Percentiles rank a stretch among this genome's conserved stretches.
phyloP scores from a whole-genome alignment of 192 early-diverging fungal genomes.

The Coemansia sp. region DNA sequence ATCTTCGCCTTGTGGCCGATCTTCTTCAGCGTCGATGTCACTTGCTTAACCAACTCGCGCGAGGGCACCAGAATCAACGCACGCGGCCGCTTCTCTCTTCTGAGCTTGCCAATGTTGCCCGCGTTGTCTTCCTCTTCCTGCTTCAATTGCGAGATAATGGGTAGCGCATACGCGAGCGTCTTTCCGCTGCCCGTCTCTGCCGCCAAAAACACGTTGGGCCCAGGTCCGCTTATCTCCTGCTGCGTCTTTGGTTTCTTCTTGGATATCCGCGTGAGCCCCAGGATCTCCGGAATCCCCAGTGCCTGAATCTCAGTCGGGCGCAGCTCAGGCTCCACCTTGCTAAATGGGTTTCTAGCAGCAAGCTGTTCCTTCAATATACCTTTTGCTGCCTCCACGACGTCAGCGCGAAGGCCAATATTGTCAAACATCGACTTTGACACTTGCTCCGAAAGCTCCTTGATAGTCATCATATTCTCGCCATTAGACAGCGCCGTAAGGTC shows the following conservation, averaged over 20 bases:
- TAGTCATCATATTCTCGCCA: neutral
- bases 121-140: slow-evolving; percentile 54
- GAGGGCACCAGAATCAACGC: slow-evolving; percentile 88
- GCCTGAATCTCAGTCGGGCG: slow-evolving; percentile 86
- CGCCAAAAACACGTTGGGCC: slow-evolving; percentile 67
- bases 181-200: slow-evolving; percentile 95
- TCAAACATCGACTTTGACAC: slow-evolving; percentile 57
- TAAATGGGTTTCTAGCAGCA: neutral
- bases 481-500: slow-evolving; percentile 35
- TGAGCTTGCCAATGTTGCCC: slow-evolving; percentile 32
- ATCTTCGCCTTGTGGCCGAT: slow-evolving; percentile 71
- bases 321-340: slow-evolving; percentile 36
- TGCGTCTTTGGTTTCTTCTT: slow-evolving; percentile 10
- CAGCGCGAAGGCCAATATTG: slow-evolving; percentile 62
- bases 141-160: slow-evolving; percentile 77
- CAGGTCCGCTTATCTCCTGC: neutral
- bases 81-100: slow-evolving; percentile 75
- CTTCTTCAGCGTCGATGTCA: slow-evolving; percentile 71
- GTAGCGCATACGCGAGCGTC: slow-evolving; percentile 85
- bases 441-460: slow-evolving; percentile 25
- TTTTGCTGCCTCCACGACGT: slow-evolving; percentile 57
- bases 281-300: slow-evolving; percentile 73
- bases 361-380: slow-evolving; percentile 30
- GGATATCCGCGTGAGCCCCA: slow-evolving; percentile 38
- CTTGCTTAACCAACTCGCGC: slow-evolving; percentile 84